Evolutionary conservation across 352 stramenopile species (phyloP).

Genomic region (Phytopythium vexans): DNA sequence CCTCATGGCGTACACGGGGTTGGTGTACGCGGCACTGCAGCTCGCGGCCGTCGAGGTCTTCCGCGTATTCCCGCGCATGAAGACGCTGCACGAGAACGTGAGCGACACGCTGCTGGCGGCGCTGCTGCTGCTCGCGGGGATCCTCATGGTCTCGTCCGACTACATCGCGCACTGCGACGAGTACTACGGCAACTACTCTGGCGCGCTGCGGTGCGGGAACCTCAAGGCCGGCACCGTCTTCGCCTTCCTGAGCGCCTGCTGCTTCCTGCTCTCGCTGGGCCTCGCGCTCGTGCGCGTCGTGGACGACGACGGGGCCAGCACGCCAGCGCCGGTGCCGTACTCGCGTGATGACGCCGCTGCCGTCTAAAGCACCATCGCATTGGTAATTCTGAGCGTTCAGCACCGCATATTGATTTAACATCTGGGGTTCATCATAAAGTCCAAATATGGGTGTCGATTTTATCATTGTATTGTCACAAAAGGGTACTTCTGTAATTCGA

Average conservation of each 20-base stretch:
- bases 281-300: constrained; percentile 25
- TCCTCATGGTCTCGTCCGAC: constrained; percentile 1
- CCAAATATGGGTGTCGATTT: no score
- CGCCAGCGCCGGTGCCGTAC: no score
- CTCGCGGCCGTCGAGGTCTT: constrained; percentile 1
- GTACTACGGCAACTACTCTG: background rate
- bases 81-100: background rate
- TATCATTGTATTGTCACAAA: no score
- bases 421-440: no score
- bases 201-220: constrained; percentile 34
- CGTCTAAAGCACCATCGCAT: no score
- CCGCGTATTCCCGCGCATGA: background rate
- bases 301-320: background rate
- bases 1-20: constrained; percentile 1
- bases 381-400: no score
- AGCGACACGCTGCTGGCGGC: background rate
- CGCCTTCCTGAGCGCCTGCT: constrained; percentile 40
- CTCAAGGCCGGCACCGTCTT: constrained; percentile 46
- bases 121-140: background rate
- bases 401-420: no score
- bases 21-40: background rate
- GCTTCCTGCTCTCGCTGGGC: constrained; percentile 30
- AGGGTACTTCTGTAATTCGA: no score
- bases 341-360: no score
- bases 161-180: constrained; percentile 1